Evolutionary conservation across 2,329 filamentous ascomycete species (phyloP).

Genomic region (Emergomyces orientalis): DNA sequence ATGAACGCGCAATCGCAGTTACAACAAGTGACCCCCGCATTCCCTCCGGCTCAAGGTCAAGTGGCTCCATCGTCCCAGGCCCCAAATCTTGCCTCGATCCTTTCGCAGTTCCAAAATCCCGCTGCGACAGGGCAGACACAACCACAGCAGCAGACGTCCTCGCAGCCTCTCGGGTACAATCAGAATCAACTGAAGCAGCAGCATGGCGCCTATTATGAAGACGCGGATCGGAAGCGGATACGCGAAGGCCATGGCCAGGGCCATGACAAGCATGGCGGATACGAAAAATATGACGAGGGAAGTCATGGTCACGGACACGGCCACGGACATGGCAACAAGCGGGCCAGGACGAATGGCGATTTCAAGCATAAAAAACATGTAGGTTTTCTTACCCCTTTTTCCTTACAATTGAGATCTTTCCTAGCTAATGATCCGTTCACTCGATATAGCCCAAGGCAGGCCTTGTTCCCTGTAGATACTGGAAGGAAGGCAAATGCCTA

Average conservation of each 20-base stretch:
- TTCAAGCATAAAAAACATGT: conserved; percentile 31
- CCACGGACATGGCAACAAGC: conserved; percentile 26
- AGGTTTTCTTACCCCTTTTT: conserved; percentile 15
- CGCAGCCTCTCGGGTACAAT: not conserved
- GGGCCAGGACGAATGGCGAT: conserved; percentile 26
- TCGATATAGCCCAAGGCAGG: conserved; percentile 33
- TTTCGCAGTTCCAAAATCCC: conserved; percentile 24
- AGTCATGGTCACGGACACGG: conserved; percentile 18
- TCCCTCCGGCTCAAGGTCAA: conserved; percentile 15
- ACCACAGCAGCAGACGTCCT: conserved; percentile 13
- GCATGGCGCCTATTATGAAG: conserved; percentile 26
- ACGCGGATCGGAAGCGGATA: conserved; percentile 32
- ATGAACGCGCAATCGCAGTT: conserved; percentile 31
- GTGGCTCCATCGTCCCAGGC: conserved; percentile 8
- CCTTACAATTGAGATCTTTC: not conserved
- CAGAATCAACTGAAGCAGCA: conserved; percentile 14
- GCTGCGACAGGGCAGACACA: conserved; percentile 23
- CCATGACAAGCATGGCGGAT: conserved; percentile 15
- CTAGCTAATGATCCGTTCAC: not conserved
- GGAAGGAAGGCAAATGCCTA: conserved; percentile 44
- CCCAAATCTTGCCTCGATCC: conserved; percentile 14
- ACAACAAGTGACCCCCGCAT: conserved; percentile 22
- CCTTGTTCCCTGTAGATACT: conserved; percentile 44
- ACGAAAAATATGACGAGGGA: conserved; percentile 25
- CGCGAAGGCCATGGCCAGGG: conserved; percentile 21